phyloP scores from a whole-genome alignment of 306 rosid genomes.

The Begonia loranthoides region DNA sequence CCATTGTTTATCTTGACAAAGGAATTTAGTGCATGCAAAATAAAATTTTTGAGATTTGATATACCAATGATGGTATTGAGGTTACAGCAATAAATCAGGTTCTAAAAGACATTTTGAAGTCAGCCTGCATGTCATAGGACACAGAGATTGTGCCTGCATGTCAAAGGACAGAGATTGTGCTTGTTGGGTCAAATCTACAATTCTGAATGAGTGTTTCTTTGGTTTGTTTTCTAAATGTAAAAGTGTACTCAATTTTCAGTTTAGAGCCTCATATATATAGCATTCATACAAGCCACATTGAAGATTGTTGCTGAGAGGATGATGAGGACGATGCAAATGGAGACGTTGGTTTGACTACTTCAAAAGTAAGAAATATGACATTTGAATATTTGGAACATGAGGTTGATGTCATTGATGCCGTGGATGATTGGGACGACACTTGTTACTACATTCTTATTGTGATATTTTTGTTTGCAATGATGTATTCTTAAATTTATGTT shows the following conservation, averaged over 20 bases:
- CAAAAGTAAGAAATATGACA: slow-evolving; percentile 49
- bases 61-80: slow-evolving; percentile 89
- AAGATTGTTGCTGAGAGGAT: no score
- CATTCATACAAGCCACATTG: slow-evolving; percentile 1
- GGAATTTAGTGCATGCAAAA: slow-evolving; percentile 43
- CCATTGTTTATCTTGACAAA: slow-evolving; percentile 62
- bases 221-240: slow-evolving; percentile 1
- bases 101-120: slow-evolving; percentile 68
- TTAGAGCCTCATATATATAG: slow-evolving; percentile 21
- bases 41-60: slow-evolving; percentile 48
- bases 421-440: slow-evolving; percentile 73
- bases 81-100: slow-evolving; percentile 78
- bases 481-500: no score
- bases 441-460: slow-evolving; percentile 5
- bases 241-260: slow-evolving; percentile 1
- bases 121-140: slow-evolving; percentile 48
- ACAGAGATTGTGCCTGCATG: slow-evolving; percentile 61
- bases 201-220: slow-evolving; percentile 44
- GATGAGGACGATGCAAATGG: no score
- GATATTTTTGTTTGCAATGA: not conserved
- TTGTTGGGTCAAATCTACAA: slow-evolving; percentile 60
- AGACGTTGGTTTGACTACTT: slow-evolving; percentile 15
- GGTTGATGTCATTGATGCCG: slow-evolving; percentile 45
- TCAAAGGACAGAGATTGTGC: slow-evolving; percentile 57
- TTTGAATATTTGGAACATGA: slow-evolving; percentile 78